Percentiles rank a stretch among this genome's conserved stretches.
Evolutionary conservation across 1,284 basidiomycete species (phyloP).

Genomic region (Flammula alnicola): DNA sequence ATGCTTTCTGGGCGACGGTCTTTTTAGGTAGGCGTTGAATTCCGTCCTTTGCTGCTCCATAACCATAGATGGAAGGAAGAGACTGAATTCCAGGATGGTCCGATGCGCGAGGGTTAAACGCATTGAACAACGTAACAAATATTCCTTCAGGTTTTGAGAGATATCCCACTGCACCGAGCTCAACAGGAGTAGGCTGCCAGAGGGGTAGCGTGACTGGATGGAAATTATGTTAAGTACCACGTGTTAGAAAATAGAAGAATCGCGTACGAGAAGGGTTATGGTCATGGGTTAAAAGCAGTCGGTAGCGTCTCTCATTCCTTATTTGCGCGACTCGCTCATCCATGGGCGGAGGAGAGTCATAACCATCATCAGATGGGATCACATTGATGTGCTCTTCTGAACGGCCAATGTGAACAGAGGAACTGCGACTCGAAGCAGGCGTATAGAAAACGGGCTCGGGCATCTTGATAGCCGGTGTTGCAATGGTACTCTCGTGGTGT

Average conservation of each 20-base stretch:
- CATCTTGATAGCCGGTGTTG: conserved; percentile 22
- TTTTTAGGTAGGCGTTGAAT: conserved; percentile 56
- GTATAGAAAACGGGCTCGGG: conserved; percentile 20
- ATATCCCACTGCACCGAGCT: conserved; percentile 75
- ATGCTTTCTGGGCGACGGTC: conserved; percentile 50
- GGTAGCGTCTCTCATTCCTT: conserved; percentile 65
- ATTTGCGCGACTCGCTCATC: conserved; percentile 33
- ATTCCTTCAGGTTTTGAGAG: conserved; percentile 61
- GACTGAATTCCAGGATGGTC: neutral
- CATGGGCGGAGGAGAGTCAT: conserved; percentile 1
- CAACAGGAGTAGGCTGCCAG: conserved; percentile 66
- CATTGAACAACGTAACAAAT: conserved; percentile 75
- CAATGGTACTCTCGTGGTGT: conserved; percentile 36
- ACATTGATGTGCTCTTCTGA: neutral
- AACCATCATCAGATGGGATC: conserved; percentile 1
- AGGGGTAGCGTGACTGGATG: conserved; percentile 68
- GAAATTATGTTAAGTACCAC: conserved; percentile 1
- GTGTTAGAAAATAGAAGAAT: neutral
- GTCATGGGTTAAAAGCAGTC: conserved; percentile 61
- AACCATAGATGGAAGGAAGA: conserved; percentile 55
- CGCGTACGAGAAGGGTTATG: conserved; percentile 71
- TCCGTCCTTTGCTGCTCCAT: conserved; percentile 53
- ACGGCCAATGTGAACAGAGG: conserved; percentile 1
- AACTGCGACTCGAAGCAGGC: conserved; percentile 10
- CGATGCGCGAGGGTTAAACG: conserved; percentile 24